Base-by-base conservation (phyloP, 2,329 filamentous ascomycete genomes). In the Aureobasidium sp. region DNA sequence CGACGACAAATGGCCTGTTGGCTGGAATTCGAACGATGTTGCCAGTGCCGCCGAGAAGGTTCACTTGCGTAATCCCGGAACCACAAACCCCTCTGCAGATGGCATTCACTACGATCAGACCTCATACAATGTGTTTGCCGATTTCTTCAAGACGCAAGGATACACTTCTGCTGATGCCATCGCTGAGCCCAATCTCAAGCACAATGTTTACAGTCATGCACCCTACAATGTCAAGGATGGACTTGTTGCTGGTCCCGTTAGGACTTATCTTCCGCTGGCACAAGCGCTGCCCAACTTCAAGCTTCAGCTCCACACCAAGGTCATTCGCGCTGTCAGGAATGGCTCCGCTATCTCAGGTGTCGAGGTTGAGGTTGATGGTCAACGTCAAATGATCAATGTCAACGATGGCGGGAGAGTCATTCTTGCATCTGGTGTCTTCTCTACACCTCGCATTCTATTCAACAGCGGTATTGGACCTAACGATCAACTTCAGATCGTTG, bases 111-210 rank as follows among this genome's bases (percentile, higher is more conserved):
- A 82, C 64, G 65, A 79, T 27, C 44, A 47, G 15, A 29, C 41
- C 23, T 48, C 34, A 6, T 59, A 59, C 32, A 20, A 13, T 2
- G 32, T 34, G 12, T 39, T 59, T 12, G 42, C 56, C 29, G 13
- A 27, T 32, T 59, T 50, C 23, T 59, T 59, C 41, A 77, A 74
- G 7, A 77, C 77, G 0, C 77, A 71, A 64, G 70, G 77, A 39
- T 84, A 81, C 81, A 70, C 83, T 3, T 80, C 83, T 5, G 74
- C 77, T 10, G 73, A 73, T 41, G 78, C 79, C 15, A 82, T 81
- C 42, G 74, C 75, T 1, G 66, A 72, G 5, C 75, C 78, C 0
- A 68, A 80, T 63, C 68, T 77, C 23, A 82, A 82, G 69, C 73
- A 73, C 15, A 72, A 71, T 48, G 79, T 79, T 0, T 82, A 82